phyloP scores from a whole-genome alignment of 768 basidiomycete genomes.

The Lentinus brumalis region DNA sequence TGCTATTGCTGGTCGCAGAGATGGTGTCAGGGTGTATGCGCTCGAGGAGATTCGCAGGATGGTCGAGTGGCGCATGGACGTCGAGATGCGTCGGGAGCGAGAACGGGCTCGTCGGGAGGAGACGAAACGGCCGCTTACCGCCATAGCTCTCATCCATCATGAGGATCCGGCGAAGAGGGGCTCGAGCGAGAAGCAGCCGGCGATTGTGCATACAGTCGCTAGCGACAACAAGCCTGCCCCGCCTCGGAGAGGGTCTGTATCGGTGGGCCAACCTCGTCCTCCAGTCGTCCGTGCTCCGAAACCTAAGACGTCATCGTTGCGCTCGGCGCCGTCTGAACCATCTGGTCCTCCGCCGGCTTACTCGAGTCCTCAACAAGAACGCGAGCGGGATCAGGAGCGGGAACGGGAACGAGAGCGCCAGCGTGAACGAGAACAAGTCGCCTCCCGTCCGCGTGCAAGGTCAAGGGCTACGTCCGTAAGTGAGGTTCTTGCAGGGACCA shows the following conservation, averaged over 20 bases:
- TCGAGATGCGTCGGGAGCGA: constrained; percentile 73
- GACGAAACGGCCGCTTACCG: constrained; percentile 49
- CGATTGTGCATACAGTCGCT: constrained; percentile 9
- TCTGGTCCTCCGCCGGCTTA: constrained; percentile 74
- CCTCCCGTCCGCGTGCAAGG: constrained; percentile 46
- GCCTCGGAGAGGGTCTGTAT: constrained; percentile 26
- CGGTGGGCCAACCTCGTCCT: constrained; percentile 22
- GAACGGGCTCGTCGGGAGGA: constrained; percentile 72
- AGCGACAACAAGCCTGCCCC: constrained; percentile 18
- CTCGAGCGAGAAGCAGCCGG: constrained; percentile 31
- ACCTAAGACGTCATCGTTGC: constrained; percentile 16
- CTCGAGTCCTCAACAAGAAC: constrained; percentile 26
- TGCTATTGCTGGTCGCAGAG: constrained; percentile 83
- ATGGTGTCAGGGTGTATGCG: constrained; percentile 87
- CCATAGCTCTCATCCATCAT: constrained; percentile 32
- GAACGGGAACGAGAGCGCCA: constrained; percentile 28
- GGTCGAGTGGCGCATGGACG: constrained; percentile 86
- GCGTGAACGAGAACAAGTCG: constrained; percentile 40
- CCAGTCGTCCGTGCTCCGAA: constrained; percentile 14
- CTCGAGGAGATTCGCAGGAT: constrained; percentile 84
- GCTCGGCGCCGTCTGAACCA: constrained; percentile 18
- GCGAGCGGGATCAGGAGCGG: no score
- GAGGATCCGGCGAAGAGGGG: constrained; percentile 53
- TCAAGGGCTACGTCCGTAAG: constrained; percentile 57
- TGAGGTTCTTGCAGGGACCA: constrained; percentile 57